phyloP scores from a whole-genome alignment of 768 basidiomycete genomes.

The Mycena latifolia region DNA sequence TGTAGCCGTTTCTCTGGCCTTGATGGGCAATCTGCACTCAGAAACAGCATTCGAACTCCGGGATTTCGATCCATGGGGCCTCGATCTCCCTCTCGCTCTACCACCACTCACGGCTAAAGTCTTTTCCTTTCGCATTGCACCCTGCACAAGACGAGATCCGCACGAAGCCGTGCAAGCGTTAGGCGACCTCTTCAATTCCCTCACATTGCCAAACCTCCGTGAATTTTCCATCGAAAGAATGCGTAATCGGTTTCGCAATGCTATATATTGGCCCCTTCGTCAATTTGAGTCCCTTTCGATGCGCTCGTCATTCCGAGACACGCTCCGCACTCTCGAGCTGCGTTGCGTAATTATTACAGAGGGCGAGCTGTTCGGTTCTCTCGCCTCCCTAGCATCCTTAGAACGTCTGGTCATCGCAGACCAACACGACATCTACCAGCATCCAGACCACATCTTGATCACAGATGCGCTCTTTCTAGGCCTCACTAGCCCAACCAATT shows the following conservation, averaged over 20 bases:
- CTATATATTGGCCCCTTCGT: not conserved
- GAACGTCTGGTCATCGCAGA: constrained; percentile 4
- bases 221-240: not conserved
- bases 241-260: not conserved
- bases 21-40: not conserved
- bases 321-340: constrained; percentile 5
- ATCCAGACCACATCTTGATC: not conserved
- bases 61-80: too few relatives aligned
- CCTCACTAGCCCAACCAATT: not conserved
- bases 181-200: not conserved
- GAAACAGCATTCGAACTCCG: not conserved
- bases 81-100: not conserved
- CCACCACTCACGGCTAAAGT: not conserved
- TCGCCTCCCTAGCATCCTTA: not conserved
- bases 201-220: not conserved
- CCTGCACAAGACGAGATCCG: not conserved
- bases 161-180: not conserved
- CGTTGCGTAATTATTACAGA: not conserved
- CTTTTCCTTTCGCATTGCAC: not conserved
- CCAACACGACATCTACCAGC: not conserved
- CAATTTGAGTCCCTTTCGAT: not conserved
- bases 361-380: not conserved
- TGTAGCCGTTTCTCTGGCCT: not conserved
- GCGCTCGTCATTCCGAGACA: constrained; percentile 8
- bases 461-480: not conserved